These are phyloP conservation scores for Fusarium napiforme DNA, from an alignment of 2,329 filamentous ascomycete genomes.

Conservation along the genomic window DNA sequence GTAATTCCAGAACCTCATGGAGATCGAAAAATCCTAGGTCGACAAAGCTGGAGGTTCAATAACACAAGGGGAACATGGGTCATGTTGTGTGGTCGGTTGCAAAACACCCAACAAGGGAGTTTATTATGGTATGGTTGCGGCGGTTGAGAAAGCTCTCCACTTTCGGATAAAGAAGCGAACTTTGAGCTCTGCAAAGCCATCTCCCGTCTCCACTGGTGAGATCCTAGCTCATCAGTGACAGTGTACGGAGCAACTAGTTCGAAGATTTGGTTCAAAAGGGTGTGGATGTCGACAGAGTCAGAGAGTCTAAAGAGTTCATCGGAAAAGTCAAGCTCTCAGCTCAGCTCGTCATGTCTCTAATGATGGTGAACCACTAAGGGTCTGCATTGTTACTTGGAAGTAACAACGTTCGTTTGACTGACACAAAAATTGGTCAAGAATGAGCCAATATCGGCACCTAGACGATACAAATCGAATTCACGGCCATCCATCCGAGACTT, in stretches of 20 bases:
- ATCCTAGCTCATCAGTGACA: constrained; percentile 25
- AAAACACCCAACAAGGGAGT: neutral
- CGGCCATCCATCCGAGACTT: constrained; percentile 24
- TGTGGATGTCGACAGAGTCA: neutral
- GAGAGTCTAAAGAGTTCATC: neutral
- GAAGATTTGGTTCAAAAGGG: constrained; percentile 9
- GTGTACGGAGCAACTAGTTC: neutral
- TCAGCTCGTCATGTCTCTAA: neutral
- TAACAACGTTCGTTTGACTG: neutral
- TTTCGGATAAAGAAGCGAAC: constrained; percentile 12
- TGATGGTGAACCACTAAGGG: constrained; percentile 4
- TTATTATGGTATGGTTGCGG: neutral
- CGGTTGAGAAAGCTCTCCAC: neutral
- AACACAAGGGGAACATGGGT: constrained; percentile 5
- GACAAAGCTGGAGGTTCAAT: constrained; percentile 8
- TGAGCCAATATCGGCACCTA: constrained; percentile 1
- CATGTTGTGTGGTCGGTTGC: constrained; percentile 9
- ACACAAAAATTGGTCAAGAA: neutral
- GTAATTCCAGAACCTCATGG: constrained; percentile 1
- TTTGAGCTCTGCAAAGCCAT: neutral
- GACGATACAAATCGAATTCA: constrained; percentile 20
- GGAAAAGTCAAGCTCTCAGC: neutral
- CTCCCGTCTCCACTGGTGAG: constrained; percentile 9
- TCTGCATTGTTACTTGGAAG: constrained; percentile 11
- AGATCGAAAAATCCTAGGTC: constrained; percentile 9